Base-by-base conservation (phyloP, 2,329 filamentous ascomycete species). In the Hirsutella rhossiliensis region DNA sequence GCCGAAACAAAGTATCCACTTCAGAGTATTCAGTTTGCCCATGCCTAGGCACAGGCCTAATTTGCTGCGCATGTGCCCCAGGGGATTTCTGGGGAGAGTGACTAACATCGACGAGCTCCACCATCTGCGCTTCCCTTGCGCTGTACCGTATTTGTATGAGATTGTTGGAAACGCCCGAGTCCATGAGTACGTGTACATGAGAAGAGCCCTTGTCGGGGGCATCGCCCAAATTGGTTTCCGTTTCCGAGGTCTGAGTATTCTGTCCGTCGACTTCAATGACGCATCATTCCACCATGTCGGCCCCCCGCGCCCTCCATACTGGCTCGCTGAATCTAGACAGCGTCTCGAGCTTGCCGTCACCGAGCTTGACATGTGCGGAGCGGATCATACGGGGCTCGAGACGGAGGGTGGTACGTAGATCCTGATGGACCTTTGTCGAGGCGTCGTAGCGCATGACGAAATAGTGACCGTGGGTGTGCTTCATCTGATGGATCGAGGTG, bases 381-480 rank as follows among this genome's bases (percentile, higher is more conserved):
- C 88, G 79, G 50, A 98, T 84, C 78, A 97, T 85, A 45, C 92
- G 75, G 36, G 92, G 90, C 67, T 98, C 92, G 53, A 94, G 72
- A 42, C 78, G 76, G 52, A 98, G 73, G 17, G 85, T 90, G 48
- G 74, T 75, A 48, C 82, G 76, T 36, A 98, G 76, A 38, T 80
- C 72, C 52, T 84, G 69, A 65, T 97, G 90, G 8, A 85, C 82
- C 42, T 71, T 64, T 8, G 80, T 68, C 47, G 81, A 84, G 45
- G 83, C 70, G 63, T 98, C 92, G 72, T 95, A 98, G 55, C 92
- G 86, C 84, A 98, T 86, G 59, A 94, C 84, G 65, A 98, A 98
- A 75, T 98, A 94, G 71, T 97, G 89, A 44, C 92, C 92, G 54
- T 80, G 76, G 51, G 78, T 78, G 74, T 97, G 84, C 52, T 80